Base-by-base conservation (phyloP, 495 filamentous ascomycete species). In the Hypomontagnella monticulosa region DNA sequence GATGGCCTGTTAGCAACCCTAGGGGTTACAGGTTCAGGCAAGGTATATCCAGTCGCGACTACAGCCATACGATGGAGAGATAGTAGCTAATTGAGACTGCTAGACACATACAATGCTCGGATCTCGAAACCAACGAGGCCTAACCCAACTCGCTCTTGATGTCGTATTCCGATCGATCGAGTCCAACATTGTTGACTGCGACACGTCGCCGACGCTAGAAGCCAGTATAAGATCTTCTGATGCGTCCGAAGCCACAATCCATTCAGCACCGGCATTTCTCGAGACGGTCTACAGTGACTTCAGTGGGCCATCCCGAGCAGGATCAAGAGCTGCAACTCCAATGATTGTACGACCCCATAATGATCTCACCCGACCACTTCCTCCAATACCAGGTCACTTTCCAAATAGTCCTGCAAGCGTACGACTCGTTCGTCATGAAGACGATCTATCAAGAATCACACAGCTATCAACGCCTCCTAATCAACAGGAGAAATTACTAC, bases 51-150 rank as follows among this genome's bases (percentile, higher is more conserved):
- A 23, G 2, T 20, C 44, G 46, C 7, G 18, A 3, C 16, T 37
- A 43, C 4, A 15, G 4, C 16, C 23, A 18, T 10, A 7, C 8
- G 38, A 11, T 33, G 23, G 0, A 57, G 19, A 7, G 15, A 14
- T 8, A 12, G 15, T 16, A 23, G 42, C 47, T 70, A 41, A 70
- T 33, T 14, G 18, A 12, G 8, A 18, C 3, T n/a, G 20, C 68
- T n/a, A 98, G 94, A 93, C 91, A 65, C 93, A 99, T 73, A 99
- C 95, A n/a, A 97, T 98, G 67, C 85, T 99, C 9, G 95, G 95
- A 50, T 93, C 91, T 14, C 89, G 88, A 64, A 85, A 85, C 11
- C 90, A 97, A 74, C 89, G 93, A 49, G 95, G 95, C 59, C 78
- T 99, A 49, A 97, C 91, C 3, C 95, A 99, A 72, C 88, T 99